These are phyloP conservation scores for Pogostemon cablin DNA, from an alignment of 257 asterid species.

Conservation along the genomic window DNA sequence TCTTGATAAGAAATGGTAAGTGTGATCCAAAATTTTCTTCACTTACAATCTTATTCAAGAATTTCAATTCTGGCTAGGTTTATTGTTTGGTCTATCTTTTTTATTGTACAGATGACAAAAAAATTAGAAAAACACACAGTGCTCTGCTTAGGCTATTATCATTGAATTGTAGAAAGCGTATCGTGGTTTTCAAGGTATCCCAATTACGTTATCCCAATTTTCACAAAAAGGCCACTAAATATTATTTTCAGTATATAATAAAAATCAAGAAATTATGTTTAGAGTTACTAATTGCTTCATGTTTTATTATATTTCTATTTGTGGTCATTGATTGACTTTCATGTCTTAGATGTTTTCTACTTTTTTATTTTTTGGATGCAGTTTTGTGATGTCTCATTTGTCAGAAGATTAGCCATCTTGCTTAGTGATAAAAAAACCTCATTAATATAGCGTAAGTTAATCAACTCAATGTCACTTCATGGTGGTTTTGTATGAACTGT, in stretches of 20 bases:
- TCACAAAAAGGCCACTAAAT: too few species aligned
- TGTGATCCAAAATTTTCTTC: too few species aligned
- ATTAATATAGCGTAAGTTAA: slow-evolving; percentile 62
- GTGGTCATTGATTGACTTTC: slow-evolving; percentile 11
- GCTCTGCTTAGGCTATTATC: too few species aligned
- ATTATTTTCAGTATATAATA: not conserved
- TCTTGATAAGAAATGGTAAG: too few species aligned
- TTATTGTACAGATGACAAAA: too few species aligned
- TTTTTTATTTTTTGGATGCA: slow-evolving; percentile 41
- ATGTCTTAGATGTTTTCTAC: slow-evolving; percentile 15
- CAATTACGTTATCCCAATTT: too few species aligned
- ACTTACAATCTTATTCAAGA: too few species aligned
- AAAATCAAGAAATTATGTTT: not conserved
- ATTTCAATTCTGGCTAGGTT: too few species aligned
- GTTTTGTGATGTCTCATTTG: slow-evolving; percentile 69
- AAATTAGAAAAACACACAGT: too few species aligned
- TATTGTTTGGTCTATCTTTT: too few species aligned
- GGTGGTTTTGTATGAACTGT: slow-evolving; percentile 4
- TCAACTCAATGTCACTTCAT: slow-evolving; percentile 12
- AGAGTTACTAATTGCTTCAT: not conserved
- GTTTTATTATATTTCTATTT: not conserved
- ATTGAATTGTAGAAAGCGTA: too few species aligned
- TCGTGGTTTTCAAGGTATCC: too few species aligned
- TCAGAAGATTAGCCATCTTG: slow-evolving; percentile 94
- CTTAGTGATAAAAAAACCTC: slow-evolving; percentile 89